Evolutionary conservation across 2,329 filamentous ascomycete genomes (phyloP).

Genomic region (Myriosclerotinia duriaeana): DNA sequence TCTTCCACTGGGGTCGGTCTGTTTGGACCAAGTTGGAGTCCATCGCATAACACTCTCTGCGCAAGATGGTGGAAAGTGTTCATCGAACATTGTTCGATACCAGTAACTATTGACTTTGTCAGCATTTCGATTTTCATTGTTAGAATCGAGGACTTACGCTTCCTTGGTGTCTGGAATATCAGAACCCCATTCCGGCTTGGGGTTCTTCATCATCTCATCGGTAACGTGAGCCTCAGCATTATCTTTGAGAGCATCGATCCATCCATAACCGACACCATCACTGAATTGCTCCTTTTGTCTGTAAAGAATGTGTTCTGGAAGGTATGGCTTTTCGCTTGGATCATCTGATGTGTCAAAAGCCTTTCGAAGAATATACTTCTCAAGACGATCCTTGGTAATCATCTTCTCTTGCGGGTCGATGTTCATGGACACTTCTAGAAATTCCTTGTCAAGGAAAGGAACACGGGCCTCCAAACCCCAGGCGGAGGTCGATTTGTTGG

Average conservation of each 20-base stretch:
- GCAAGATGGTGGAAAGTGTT: constrained; percentile 92
- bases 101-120: constrained; percentile 63
- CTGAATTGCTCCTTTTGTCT: constrained; percentile 99
- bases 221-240: constrained; percentile 85
- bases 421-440: constrained; percentile 90
- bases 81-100: constrained; percentile 98
- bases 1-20: constrained; percentile 89
- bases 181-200: constrained; percentile 90
- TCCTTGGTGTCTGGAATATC: constrained; percentile 97
- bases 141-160: constrained; percentile 58
- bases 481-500: constrained; percentile 98
- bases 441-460: constrained; percentile 96
- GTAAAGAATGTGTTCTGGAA: constrained; percentile 96
- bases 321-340: constrained; percentile 76
- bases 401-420: constrained; percentile 94
- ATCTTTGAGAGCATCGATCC: constrained; percentile 98
- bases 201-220: constrained; percentile 98
- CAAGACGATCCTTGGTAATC: constrained; percentile 72
- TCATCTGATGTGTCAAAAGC: constrained; percentile 93
- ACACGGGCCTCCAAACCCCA: constrained; percentile 98
- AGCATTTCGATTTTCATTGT: not conserved
- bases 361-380: constrained; percentile 98
- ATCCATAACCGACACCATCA: constrained; percentile 96
- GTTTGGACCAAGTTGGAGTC: constrained; percentile 96
- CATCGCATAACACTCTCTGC: constrained; percentile 93